Base-by-base conservation (phyloP, 352 stramenopile genomes). In the Pythium rhizo-oryzae region DNA sequence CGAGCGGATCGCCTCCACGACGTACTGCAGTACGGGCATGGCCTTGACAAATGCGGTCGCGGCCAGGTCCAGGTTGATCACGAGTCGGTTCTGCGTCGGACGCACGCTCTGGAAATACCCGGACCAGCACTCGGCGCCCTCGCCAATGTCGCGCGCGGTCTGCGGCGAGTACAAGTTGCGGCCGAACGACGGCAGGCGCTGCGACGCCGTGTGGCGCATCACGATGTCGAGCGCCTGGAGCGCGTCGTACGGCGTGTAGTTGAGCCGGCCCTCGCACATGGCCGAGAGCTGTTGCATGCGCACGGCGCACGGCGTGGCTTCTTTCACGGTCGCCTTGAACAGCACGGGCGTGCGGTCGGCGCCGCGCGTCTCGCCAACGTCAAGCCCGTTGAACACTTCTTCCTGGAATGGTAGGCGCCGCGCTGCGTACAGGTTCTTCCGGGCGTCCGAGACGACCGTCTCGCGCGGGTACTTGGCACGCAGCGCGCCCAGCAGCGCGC, bases 61-160 rank as follows among this genome's bases (percentile, higher is more conserved):
- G 0, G 85, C 78, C 69, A 92, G 69, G 56, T 93, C 85, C 54
- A 93, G 43, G 59, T 93, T 93, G 37, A 92, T 62, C 43, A 90
- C 81, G 0, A 93, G 73, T 9, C 72, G 62, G 57, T 76, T 90
- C 63, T 93, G 85, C 8, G 83, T 92, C 11, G 84, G 70, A 5
- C 85, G 75, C 12, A 93, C 66, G 49, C 80, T 90, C 69, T 93
- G 85, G 58, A 89, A 90, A 65, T 92, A 92, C 9, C 85, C 85
- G 30, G 81, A 87, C 83, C 85, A 93, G 13, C 87, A 61, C 25
- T 91, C 80, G 0, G 80, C 75, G 11, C 85, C 85, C 74, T 90
- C 83, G 11, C 83, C 82, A 21, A 93, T 77, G 23, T 72, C 52
- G 21, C 72, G 76, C n/a, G 84, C 82, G 1, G 78, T 74, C 12